Evolutionary conservation across 768 basidiomycete genomes (phyloP), one percentile per base, ranked within the genome.

Genomic region (Russula abietina): DNA sequence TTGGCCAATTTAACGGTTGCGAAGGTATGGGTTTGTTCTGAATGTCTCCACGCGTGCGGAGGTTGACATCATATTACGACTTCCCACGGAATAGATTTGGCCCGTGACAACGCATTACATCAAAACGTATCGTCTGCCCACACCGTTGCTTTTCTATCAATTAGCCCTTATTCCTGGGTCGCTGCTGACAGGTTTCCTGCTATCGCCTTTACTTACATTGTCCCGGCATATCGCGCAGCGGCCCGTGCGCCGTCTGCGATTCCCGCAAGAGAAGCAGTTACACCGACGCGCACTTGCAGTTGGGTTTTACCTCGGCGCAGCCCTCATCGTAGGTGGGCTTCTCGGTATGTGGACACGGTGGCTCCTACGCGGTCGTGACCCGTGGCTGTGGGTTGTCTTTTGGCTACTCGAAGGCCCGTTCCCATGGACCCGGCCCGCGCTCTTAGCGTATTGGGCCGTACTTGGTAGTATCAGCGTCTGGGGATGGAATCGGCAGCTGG

Each of bases 271-370:
- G 71, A 93, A 93, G 70, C 80, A 85, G 50, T 81, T 85, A 12
- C 88, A 95, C 69, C 87, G 90, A 41, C 85, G 89, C 19, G 82
- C 86, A 38, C 85, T 96, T 55, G 97, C 97, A 8, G 77, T 85
- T 33, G 92, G 85, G 1, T 94, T 98, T 75, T 93, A 93, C 71
- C 73, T 79, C 32, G 92, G 93, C 33, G 78, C 89, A 3, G 73
- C 86, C 45, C 73, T 93, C 62, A 85, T 97, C 68, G 83, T 97
- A 30, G 85, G 82, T 11, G 88, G 91, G 0, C 75, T 93, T 28
- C 86, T 98, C 55, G 97, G 95, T 12, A 79, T 88, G 45, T 99
- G 97, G 97, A 86, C 89, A n/a, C 80, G 85, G 59, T 91, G 93
- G 90, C 87, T 85, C 70, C 80, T 98, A 9, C 77, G 77, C 55